Base-by-base conservation (phyloP, 495 filamentous ascomycete genomes). In the Alectoria sarmentosa region DNA sequence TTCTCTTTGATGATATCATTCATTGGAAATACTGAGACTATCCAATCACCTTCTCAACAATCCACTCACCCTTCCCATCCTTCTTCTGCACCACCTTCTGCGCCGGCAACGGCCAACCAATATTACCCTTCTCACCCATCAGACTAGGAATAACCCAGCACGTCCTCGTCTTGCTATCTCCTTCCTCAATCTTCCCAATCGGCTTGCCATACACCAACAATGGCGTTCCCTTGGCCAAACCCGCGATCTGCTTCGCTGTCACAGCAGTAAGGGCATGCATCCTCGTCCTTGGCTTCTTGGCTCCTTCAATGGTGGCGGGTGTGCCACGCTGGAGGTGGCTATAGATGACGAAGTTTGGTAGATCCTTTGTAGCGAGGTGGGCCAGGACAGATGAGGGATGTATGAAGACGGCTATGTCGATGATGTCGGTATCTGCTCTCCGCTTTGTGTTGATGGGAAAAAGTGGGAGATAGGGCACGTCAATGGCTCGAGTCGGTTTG, bases 381-480 rank as follows among this genome's bases (percentile, higher is more conserved):
- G 92, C 83, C 14, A 99, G 81, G 3, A 90, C 75, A 1, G 91
- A 96, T 1, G 88, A 85, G 0, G 92, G 91, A 72, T 96, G 92
- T 36, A 96, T 80, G 73, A 90, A 96, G n/a, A 94, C 89, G 32
- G 80, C 83, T 13, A 78, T 76, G 66, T 85, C 84, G 32, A 72
- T 58, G 21, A 83, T 65, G 34, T 65, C 66, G 23, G 52, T 61
- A 10, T 62, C 59, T 3, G 58, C 59, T 63, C n/a, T 74, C 68
- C 3, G 77, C 72, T 8, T 75, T 77, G 15, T 79, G 79, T 38
- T 77, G 76, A 36, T 83, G 14, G 88, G 85, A 69, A 92, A 87
- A 23, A 99, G 85, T 0, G 95, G 91, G 4, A 96, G 69, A 73
- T 97, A 99, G 4, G 93, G 89, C 4, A 96, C 88, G 71, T 97